Percentiles rank a stretch among this genome's conserved stretches.
phyloP scores from a whole-genome alignment of 1,284 basidiomycete genomes.

The Amylostereum chailletii region DNA sequence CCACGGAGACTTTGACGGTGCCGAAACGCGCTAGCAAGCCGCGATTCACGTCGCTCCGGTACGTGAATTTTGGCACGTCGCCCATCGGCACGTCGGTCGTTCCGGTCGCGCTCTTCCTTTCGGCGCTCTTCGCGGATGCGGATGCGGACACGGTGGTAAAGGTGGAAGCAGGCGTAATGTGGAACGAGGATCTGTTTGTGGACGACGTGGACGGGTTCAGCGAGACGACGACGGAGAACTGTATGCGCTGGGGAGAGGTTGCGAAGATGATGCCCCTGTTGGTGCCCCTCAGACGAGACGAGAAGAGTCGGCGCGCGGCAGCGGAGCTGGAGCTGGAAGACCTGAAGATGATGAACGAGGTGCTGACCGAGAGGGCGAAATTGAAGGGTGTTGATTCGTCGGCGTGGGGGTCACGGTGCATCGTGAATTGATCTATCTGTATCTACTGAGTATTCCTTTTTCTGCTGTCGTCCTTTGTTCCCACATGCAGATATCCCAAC shows the following conservation, averaged over 20 bases:
- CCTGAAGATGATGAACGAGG: slow-evolving; percentile 34
- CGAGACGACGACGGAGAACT: slow-evolving; percentile 23
- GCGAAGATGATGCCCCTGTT: slow-evolving; percentile 38
- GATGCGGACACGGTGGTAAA: background rate
- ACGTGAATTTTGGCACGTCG: slow-evolving; percentile 42
- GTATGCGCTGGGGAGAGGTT: slow-evolving; percentile 35
- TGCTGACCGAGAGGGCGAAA: slow-evolving; percentile 30
- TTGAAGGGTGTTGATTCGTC: slow-evolving; percentile 10
- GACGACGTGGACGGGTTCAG: slow-evolving; percentile 13
- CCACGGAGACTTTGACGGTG: background rate
- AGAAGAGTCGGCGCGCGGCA: slow-evolving; percentile 29
- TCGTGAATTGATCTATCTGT: slow-evolving; percentile 9
- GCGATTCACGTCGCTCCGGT: slow-evolving; percentile 29
- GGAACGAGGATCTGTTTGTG: slow-evolving; percentile 16
- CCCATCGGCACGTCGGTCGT: slow-evolving; percentile 27
- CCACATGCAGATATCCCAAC: too few species aligned
- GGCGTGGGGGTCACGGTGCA: background rate
- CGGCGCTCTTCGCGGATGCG: slow-evolving; percentile 33
- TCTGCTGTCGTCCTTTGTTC: too few species aligned
- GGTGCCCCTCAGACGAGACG: slow-evolving; percentile 37
- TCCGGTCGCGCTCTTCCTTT: slow-evolving; percentile 43
- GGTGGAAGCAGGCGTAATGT: slow-evolving; percentile 27
- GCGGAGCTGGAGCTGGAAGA: slow-evolving; percentile 45
- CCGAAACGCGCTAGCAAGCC: slow-evolving; percentile 13
- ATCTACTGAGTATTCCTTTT: too few species aligned